Conservation (phyloP, 2,329 filamentous ascomycete species). For the Penicillium aurantiogriseum region DNA sequence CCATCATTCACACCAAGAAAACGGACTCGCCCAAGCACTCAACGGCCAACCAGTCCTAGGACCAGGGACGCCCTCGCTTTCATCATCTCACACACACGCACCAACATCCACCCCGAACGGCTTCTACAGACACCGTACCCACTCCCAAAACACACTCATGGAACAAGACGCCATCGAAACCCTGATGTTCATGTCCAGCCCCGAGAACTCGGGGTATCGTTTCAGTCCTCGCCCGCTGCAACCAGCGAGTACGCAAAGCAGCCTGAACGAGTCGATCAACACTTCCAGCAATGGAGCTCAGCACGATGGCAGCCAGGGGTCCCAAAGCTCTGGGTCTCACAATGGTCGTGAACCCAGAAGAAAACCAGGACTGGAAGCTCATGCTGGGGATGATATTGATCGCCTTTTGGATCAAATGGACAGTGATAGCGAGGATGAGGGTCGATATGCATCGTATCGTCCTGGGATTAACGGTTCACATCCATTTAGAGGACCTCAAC, state of each 20-base stretch:
- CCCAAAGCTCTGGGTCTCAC: constrained; percentile 18
- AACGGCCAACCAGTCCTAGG: constrained; percentile 23
- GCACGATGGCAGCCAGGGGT: constrained; percentile 16
- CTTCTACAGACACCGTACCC: constrained; percentile 32
- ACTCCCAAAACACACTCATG: constrained; percentile 47
- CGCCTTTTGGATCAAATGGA: constrained; percentile 44
- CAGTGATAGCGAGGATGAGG: constrained; percentile 39
- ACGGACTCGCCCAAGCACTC: constrained; percentile 19
- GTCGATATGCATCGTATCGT: constrained; percentile 18
- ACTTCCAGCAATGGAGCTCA: constrained; percentile 7
- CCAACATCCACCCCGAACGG: constrained; percentile 25
- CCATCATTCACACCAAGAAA: constrained; percentile 35
- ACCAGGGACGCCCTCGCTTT: constrained; percentile 35
- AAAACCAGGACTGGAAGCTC: constrained; percentile 28
- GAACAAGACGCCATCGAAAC: constrained; percentile 54
- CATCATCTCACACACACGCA: constrained; percentile 19
- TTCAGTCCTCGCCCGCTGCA: constrained; percentile 34
- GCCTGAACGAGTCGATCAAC: constrained; percentile 27
- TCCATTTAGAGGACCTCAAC: constrained; percentile 6
- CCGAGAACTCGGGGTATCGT: constrained; percentile 47
- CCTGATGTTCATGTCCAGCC: constrained; percentile 51
- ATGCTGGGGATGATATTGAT: constrained; percentile 42
- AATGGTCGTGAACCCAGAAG: constrained; percentile 9
- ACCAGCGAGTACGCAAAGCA: constrained; percentile 23
- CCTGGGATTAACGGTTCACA: constrained; percentile 6